phyloP scores from a whole-genome alignment of 495 filamentous ascomycete species.

The Hypoxylon fuscum region DNA sequence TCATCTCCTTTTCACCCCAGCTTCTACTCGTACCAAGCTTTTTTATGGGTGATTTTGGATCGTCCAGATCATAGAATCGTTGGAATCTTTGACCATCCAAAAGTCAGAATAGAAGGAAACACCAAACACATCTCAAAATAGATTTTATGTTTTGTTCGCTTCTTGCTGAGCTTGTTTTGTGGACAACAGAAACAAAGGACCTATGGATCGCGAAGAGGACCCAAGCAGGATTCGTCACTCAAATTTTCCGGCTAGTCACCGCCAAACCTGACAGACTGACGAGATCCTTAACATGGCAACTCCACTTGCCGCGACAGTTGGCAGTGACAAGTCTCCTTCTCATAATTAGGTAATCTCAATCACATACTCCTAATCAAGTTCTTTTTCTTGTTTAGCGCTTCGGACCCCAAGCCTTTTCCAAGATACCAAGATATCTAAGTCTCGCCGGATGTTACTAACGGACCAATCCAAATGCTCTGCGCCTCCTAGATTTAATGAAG shows the following conservation, averaged over 20 bases:
- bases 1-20: constrained; percentile 13
- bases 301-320: no score
- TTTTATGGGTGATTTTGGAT: constrained; percentile 25
- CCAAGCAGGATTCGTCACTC: not conserved
- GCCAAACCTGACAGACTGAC: constrained; percentile 9
- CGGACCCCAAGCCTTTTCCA: not conserved
- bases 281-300: not conserved
- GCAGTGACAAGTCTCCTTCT: not conserved
- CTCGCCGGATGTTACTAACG: constrained; percentile 23
- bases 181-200: not conserved
- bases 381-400: not conserved
- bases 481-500: constrained; percentile 18
- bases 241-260: constrained; percentile 28
- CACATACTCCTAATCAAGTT: no score
- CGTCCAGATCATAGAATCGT: constrained; percentile 29
- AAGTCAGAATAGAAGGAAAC: not conserved
- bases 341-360: constrained; percentile 19
- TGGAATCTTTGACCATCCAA: not conserved
- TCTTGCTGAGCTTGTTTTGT: not conserved
- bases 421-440: constrained; percentile 10
- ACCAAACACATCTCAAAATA: not conserved
- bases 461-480: constrained; percentile 8
- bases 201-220: not conserved
- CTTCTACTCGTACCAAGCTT: constrained; percentile 37
- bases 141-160: not conserved